Conservation (phyloP, 305 asterid genomes). For the Fraxinus angustifolia region DNA sequence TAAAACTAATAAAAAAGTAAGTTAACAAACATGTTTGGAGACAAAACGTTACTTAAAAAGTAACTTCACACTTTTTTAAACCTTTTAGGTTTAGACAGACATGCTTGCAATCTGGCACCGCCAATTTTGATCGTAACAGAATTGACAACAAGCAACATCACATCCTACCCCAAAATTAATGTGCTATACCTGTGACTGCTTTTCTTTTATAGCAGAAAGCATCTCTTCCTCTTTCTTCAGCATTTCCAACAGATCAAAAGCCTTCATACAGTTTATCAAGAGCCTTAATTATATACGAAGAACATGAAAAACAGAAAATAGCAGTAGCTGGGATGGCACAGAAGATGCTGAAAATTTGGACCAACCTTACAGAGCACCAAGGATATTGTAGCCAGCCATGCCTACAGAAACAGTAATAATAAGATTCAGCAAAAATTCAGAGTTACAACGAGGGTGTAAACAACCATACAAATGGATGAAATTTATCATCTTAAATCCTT, state of each 20-base stretch:
- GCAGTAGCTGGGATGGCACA: background rate
- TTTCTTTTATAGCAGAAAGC: slow-evolving; percentile 68
- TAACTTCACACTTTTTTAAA: background rate
- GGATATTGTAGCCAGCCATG: slow-evolving; percentile 79
- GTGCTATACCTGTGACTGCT: slow-evolving; percentile 61
- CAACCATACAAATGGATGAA: slow-evolving; percentile 19
- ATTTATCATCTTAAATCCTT: background rate
- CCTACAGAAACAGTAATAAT: slow-evolving; percentile 48
- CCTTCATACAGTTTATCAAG: slow-evolving; percentile 36
- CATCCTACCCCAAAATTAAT: background rate
- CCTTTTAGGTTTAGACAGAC: background rate
- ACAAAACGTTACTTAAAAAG: background rate
- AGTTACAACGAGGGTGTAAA: slow-evolving; percentile 8
- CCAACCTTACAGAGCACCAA: slow-evolving; percentile 91
- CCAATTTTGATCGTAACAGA: background rate
- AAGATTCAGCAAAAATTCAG: background rate
- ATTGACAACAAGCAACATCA: background rate
- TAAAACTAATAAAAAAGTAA: background rate
- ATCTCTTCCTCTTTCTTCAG: slow-evolving; percentile 90
- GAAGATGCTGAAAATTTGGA: slow-evolving; percentile 14
- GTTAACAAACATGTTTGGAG: background rate
- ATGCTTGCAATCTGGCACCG: background rate
- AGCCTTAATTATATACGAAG: background rate
- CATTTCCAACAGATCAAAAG: slow-evolving; percentile 90
- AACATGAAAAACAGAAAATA: background rate